Evolutionary conservation across 495 filamentous ascomycete genomes (phyloP).

Genomic region (Penicillium cinerascens): DNA sequence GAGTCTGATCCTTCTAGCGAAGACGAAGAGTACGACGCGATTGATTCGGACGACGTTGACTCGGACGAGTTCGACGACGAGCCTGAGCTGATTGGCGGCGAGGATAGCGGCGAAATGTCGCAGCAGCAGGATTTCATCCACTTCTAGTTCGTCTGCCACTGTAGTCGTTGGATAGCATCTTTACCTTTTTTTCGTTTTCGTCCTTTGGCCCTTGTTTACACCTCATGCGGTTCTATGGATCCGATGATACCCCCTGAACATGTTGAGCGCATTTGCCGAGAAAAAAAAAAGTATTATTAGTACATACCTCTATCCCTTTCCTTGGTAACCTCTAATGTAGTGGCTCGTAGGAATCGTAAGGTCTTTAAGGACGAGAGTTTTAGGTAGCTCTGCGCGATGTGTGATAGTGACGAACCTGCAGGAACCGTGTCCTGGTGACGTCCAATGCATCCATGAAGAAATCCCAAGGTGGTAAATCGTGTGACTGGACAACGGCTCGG

Average conservation of each 20-base stretch:
- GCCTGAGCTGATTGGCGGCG: conserved; percentile 42
- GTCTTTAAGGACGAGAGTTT: not conserved
- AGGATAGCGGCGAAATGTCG: conserved; percentile 50
- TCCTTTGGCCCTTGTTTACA: not conserved
- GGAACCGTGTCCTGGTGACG: not conserved
- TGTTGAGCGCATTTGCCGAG: not conserved
- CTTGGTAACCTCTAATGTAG: not conserved
- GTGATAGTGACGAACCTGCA: not conserved
- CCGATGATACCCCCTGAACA: conserved; percentile 1
- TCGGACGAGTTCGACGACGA: conserved; percentile 82
- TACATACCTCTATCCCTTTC: not conserved
- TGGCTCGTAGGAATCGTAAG: not conserved
- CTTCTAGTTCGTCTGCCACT: conserved; percentile 35
- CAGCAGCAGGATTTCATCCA: conserved; percentile 69
- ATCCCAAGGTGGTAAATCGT: not conserved
- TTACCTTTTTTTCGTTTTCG: not conserved
- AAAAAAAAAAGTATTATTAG: not conserved
- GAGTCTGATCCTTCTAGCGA: conserved; percentile 81
- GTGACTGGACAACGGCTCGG: conserved; percentile 1
- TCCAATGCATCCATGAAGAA: not conserved
- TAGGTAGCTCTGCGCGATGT: not conserved
- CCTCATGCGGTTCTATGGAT: not conserved
- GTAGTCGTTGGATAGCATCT: conserved; percentile 15
- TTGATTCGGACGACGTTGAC: conserved; percentile 83
- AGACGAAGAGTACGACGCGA: conserved; percentile 69